phyloP scores from a whole-genome alignment of 2,329 filamentous ascomycete genomes.

The Cadophora sp. region DNA sequence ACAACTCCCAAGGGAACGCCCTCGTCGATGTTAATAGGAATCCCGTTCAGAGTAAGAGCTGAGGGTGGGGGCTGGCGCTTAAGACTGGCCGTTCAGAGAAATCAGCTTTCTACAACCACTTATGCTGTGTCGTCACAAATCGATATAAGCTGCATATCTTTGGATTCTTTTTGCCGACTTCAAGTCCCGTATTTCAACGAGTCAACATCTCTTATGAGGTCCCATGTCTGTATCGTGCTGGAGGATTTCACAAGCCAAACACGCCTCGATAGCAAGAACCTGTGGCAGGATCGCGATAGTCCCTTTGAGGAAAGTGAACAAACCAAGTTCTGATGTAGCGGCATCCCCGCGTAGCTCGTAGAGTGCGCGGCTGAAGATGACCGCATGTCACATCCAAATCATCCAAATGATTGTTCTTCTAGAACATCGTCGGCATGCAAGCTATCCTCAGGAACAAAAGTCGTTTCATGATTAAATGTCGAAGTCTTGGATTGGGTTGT shows the following conservation, averaged over 20 bases:
- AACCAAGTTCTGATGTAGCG: background rate
- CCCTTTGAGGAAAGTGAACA: background rate
- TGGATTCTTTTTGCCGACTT: background rate
- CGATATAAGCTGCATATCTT: background rate
- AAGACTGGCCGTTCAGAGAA: no score
- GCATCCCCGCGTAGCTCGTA: background rate
- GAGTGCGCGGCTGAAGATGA: background rate
- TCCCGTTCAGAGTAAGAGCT: background rate
- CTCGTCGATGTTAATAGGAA: background rate
- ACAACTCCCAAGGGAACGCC: background rate
- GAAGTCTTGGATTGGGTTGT: background rate
- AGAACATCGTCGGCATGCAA: background rate
- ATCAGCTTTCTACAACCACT: no score
- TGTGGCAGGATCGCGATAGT: background rate
- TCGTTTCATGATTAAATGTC: background rate
- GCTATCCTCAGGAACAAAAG: background rate
- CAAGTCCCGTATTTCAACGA: background rate
- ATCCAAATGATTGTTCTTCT: background rate
- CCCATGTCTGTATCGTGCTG: background rate
- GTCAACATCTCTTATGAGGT: background rate
- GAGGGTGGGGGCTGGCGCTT: slow-evolving; percentile 5
- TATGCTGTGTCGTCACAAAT: background rate
- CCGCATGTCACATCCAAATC: background rate
- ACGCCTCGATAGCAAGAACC: background rate
- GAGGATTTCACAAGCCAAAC: background rate